These are phyloP conservation scores for Picochlorum costavermella DNA, from an alignment of 139 green algal genomes.

Conservation along the genomic window DNA sequence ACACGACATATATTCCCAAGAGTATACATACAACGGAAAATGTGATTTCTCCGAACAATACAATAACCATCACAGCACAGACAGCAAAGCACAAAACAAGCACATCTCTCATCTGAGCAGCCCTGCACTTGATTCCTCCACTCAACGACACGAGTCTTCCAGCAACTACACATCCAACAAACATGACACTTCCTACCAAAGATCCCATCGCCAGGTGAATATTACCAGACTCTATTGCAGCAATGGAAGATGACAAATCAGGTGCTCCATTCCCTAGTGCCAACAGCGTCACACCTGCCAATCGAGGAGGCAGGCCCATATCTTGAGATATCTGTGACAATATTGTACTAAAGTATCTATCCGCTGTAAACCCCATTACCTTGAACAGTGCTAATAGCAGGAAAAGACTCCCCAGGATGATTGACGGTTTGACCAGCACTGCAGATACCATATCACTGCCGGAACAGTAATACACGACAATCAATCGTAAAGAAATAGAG, in stretches of 20 bases:
- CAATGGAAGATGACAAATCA: constrained; percentile 74
- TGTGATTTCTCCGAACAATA: constrained; percentile 18
- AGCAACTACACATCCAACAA: constrained; percentile 62
- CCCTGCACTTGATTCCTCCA: constrained; percentile 46
- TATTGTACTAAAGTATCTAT: constrained; percentile 75
- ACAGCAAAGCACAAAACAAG: constrained; percentile 42
- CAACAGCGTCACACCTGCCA: constrained; percentile 83
- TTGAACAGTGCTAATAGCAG: constrained; percentile 49
- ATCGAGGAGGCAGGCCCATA: constrained; percentile 69
- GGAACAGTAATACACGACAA: constrained; percentile 41
- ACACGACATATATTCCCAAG: constrained; percentile 50
- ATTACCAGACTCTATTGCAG: constrained; percentile 47
- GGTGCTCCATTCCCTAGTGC: constrained; percentile 83
- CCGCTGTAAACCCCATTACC: constrained; percentile 67
- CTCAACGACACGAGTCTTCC: constrained; percentile 41
- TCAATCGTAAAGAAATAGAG: constrained; percentile 25
- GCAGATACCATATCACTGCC: not conserved
- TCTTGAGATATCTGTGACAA: constrained; percentile 72
- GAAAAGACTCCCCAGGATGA: not conserved
- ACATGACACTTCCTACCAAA: constrained; percentile 65
- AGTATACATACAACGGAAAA: constrained; percentile 32
- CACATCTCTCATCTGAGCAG: constrained; percentile 73
- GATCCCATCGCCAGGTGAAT: constrained; percentile 36
- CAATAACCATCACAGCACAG: constrained; percentile 10
- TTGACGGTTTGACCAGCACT: not conserved